Evolutionary conservation across 2,329 filamentous ascomycete species (phyloP), one percentile per base, ranked within the genome.

Genomic region (Diaporthe capsici): DNA sequence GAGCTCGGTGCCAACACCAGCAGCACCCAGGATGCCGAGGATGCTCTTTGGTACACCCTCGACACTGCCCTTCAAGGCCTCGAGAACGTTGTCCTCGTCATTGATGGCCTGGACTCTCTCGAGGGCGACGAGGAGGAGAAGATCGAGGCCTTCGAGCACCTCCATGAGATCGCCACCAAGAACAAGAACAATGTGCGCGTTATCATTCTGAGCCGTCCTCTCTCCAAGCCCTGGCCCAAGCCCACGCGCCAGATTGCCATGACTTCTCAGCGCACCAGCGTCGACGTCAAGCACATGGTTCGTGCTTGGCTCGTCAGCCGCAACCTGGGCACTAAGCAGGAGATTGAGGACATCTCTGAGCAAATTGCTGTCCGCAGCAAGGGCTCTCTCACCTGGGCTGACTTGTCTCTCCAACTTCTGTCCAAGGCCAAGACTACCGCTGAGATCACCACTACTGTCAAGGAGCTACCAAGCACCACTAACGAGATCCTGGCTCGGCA

Each of bases 1-100:
- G 76, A 77, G 70, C 76, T 77, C 20, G 76, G 74, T 39, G 76
- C 80, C 60, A 78, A 72, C 49, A 79, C 80, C 37, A 79, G 75
- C 61, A 78, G 80, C 76, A 81, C 81, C 10, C 79, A 82, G 47
- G 77, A 76, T 53, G 80, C 79, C 22, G 81, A 81, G 72, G 81
- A 82, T 34, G 76, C 76, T 22, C 76, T 77, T 37, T 77, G 76
- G 76, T 75, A 77, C 71, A 73, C 71, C 47, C 60, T 77, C n/a
- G 76, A 77, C 55, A 75, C 74, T 53, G 76, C 76, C 22, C 73
- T 77, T 10, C 73, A 77, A 31, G 76, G 76, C 22, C 73, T 77
- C n/a, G 73, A 77, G 61, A 77, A 77, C n/a, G 76, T 77, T 20
- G 70, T 75, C 55, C 71, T 77, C 39, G 76, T 77, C 70, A 71